Evolutionary conservation across 2,329 filamentous ascomycete species (phyloP), one percentile per base, ranked within the genome.

Genomic region (Tolypocladium inflatum): DNA sequence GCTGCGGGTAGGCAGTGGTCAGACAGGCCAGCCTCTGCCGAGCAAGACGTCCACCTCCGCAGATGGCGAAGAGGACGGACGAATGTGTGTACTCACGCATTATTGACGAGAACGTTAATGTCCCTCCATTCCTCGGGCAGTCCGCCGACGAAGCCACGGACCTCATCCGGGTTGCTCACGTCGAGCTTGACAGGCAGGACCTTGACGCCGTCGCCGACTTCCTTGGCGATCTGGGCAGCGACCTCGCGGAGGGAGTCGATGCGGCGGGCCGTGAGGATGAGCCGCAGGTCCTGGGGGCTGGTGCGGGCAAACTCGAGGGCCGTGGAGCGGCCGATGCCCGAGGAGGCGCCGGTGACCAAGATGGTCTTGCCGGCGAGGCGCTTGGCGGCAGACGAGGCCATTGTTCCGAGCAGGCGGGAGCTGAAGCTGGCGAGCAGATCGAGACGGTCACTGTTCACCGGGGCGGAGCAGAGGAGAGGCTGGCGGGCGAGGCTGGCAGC

Each of bases 251-350:
- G 78, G 0, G 81, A 79, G 66, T 97, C 92, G 65, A 91, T 75
- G 54, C 94, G 85, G 35, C 94, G 84, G n/a, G 94, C 94, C 8
- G 94, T 94, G 59, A 97, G 75, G 65, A 97, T 86, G 55, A 99
- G 80, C 71, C 89, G 91, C 63, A 97, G 80, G 71, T 88, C 82
- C 58, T 86, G 81, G 9, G 91, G 91, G 26, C 88, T 83, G 2
- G 92, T 93, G 58, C 90, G 85, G 33, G 94, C 94, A 69, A 97
- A 99, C 73, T 97, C 94, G 63, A 94, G 78, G n/a, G 93, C 94
- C 21, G 83, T 88, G 65, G 82, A 84, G 58, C 82, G 84, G 30
- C 94, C 94, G 73, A 99, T 97, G 61, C 94, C 94, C 23, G 91
- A 95, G 4, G 89, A 94, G 38, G 94, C 94, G 58, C 94, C 94